phyloP scores from a whole-genome alignment of 179 eudicot genomes.

The Beta macrorhiza region DNA sequence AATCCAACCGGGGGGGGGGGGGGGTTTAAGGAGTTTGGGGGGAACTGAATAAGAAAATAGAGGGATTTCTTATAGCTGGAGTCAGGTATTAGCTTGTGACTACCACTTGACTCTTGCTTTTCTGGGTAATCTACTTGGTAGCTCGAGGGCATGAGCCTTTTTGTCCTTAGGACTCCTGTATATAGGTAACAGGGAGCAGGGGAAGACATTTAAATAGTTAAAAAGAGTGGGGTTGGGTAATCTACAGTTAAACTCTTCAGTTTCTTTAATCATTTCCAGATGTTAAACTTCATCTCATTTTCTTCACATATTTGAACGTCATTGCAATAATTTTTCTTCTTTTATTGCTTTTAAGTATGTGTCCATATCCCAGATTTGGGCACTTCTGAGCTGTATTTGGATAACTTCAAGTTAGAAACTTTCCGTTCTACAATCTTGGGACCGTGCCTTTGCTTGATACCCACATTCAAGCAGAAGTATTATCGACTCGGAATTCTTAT shows the following conservation, averaged over 20 bases:
- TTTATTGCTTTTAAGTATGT: not conserved
- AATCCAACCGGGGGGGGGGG: no score
- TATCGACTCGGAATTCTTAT: not conserved
- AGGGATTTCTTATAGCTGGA: no score
- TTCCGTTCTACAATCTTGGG: not conserved
- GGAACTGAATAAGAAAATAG: no score
- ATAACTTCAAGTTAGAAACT: not conserved
- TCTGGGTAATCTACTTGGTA: no score
- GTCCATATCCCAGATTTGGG: not conserved
- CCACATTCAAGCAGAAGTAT: not conserved
- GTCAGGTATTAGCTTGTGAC: no score
- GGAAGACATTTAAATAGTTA: not conserved
- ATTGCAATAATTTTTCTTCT: not conserved
- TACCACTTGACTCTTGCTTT: no score
- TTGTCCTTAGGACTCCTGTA: no score
- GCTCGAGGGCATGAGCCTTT: no score
- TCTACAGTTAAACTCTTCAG: not conserved
- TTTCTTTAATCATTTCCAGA: not conserved
- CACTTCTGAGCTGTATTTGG: not conserved
- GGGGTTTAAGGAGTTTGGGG: no score
- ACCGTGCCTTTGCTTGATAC: not conserved
- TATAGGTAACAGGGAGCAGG: not conserved
- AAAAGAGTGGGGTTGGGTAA: not conserved
- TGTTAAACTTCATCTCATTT: not conserved
- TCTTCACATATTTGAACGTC: not conserved